These are phyloP conservation scores for Colletotrichum sp. DNA, from an alignment of 2,329 filamentous ascomycete genomes.

Conservation along the genomic window DNA sequence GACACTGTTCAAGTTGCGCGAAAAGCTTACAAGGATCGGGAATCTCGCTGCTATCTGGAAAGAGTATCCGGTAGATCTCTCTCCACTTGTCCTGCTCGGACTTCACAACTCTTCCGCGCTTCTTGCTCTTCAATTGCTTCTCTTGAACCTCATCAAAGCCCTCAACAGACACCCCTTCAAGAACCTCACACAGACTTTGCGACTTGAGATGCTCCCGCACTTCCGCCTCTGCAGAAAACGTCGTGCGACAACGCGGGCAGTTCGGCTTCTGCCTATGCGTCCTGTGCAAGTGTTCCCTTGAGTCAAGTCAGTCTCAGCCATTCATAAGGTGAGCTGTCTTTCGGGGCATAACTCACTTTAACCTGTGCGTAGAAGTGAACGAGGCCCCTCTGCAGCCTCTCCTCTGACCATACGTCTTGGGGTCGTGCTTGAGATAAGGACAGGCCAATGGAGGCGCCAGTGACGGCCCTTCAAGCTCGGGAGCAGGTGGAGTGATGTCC, in stretches of 20 bases:
- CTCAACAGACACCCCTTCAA: neutral
- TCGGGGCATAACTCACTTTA: neutral
- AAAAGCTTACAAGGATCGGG: neutral
- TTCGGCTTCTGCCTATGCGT: neutral
- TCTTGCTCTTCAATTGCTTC: neutral
- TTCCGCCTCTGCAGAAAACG: neutral
- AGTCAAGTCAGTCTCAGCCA: neutral
- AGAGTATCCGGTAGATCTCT: neutral
- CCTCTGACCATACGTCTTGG: neutral
- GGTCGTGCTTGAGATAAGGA: neutral
- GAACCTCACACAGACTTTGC: neutral
- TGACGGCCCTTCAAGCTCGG: neutral
- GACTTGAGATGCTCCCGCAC: neutral
- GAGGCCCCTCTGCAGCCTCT: neutral
- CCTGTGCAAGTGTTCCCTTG: neutral
- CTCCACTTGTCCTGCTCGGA: neutral
- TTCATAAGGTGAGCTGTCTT: rapidly evolving
- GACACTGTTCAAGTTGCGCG: neutral
- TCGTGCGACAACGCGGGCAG: neutral
- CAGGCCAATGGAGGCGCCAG: neutral
- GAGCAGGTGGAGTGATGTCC: neutral
- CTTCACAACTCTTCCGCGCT: neutral
- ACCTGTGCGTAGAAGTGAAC: neutral
- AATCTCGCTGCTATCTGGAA: neutral
- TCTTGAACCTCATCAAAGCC: neutral